These are phyloP conservation scores for Scenedesmus sp. DNA, from an alignment of 163 green algal species.

Conservation along the genomic window DNA sequence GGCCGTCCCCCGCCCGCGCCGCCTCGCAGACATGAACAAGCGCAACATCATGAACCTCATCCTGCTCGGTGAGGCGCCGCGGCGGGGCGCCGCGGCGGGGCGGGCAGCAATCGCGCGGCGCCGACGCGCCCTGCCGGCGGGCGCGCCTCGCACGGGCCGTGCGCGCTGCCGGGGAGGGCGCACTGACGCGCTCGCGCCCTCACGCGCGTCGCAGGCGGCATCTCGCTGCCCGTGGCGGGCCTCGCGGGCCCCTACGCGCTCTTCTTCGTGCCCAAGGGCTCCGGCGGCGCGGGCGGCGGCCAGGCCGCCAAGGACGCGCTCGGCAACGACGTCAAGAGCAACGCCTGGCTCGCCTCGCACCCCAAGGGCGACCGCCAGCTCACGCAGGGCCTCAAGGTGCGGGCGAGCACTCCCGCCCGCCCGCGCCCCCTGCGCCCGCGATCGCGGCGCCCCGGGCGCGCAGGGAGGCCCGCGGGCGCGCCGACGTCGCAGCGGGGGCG, in stretches of 20 bases:
- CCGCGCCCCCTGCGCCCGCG: no score
- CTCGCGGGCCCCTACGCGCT: slow-evolving; percentile 74
- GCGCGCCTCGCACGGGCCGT: no score
- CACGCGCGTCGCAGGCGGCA: no score
- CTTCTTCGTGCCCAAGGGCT: slow-evolving; percentile 84
- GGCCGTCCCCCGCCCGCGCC: slow-evolving; percentile 47
- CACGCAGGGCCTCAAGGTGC: slow-evolving; percentile 94
- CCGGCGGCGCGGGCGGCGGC: slow-evolving; percentile 77
- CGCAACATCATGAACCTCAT: slow-evolving; percentile 96
- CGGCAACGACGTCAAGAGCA: slow-evolving; percentile 91
- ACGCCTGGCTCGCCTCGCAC: slow-evolving; percentile 90
- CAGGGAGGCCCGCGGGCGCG: no score
- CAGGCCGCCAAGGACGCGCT: slow-evolving; percentile 93
- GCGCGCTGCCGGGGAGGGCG: no score
- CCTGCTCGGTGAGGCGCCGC: slow-evolving; percentile 65
- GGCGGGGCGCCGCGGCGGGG: background rate
- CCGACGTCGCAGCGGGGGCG: no score
- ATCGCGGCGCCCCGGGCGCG: no score
- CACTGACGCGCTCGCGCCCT: no score
- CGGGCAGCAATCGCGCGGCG: no score
- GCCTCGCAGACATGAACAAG: slow-evolving; percentile 83
- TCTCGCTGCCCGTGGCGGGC: slow-evolving; percentile 69
- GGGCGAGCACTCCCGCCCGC: background rate
- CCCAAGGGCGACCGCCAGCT: slow-evolving; percentile 82
- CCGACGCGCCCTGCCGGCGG: no score